These are phyloP conservation scores for Fusarium napiforme DNA, from an alignment of 2,329 filamentous ascomycete genomes.

Conservation along the genomic window DNA sequence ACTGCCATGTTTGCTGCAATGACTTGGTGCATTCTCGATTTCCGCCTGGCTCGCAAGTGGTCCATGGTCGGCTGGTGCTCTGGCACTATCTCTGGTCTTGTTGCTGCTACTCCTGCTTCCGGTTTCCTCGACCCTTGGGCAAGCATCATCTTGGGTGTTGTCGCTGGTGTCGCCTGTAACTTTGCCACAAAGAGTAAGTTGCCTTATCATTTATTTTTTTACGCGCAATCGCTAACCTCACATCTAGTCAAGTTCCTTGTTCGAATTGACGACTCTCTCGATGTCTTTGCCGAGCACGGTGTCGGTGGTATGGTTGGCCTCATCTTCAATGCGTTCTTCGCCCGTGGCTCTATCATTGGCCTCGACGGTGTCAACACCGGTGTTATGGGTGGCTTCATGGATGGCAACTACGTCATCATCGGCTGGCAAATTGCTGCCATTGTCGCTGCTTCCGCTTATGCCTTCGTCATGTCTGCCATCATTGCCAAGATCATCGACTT, in stretches of 20 bases:
- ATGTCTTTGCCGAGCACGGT: conserved; percentile 78
- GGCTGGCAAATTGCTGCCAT: conserved; percentile 86
- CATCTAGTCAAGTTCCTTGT: conserved; percentile 67
- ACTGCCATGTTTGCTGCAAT: conserved; percentile 92
- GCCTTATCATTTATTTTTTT: neutral
- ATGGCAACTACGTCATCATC: conserved; percentile 78
- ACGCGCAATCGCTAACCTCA: conserved; percentile 2
- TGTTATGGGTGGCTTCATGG: conserved; percentile 75
- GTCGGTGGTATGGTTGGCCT: conserved; percentile 76
- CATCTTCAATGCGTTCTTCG: conserved; percentile 79
- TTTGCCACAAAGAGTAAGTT: conserved; percentile 69
- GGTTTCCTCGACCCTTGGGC: conserved; percentile 76
- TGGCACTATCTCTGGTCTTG: conserved; percentile 75
- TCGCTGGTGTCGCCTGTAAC: conserved; percentile 74
- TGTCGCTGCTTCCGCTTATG: conserved; percentile 71
- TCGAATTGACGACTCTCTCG: conserved; percentile 75
- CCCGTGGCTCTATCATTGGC: conserved; percentile 75
- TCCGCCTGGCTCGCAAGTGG: conserved; percentile 93
- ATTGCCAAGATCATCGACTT: conserved; percentile 80
- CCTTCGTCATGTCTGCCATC: conserved; percentile 78
- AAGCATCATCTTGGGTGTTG: conserved; percentile 72
- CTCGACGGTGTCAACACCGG: conserved; percentile 81
- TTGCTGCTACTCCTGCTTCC: conserved; percentile 75
- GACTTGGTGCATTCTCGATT: conserved; percentile 96
- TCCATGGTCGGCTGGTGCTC: conserved; percentile 82